Evolutionary conservation across 1,284 basidiomycete genomes (phyloP).

Genomic region (Sanghuangporus weigelae): DNA sequence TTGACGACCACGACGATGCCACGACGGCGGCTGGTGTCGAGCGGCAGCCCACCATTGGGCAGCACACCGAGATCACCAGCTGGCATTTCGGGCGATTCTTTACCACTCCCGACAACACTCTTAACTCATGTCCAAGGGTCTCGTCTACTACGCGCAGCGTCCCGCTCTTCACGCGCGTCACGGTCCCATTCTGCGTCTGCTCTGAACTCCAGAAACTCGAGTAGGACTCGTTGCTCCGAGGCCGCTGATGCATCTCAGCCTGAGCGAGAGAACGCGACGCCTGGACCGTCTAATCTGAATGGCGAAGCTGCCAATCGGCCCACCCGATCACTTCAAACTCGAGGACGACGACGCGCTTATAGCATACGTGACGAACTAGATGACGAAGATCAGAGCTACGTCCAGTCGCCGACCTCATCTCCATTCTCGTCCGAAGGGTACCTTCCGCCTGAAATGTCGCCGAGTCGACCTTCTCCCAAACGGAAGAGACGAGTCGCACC

Average conservation of each 20-base stretch:
- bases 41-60: not conserved
- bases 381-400: not conserved
- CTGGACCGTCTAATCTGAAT: not conserved
- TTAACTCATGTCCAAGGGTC: slow-evolving; percentile 3
- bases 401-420: not conserved
- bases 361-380: slow-evolving; percentile 4
- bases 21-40: not conserved
- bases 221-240: not conserved
- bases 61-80: not conserved
- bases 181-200: not conserved
- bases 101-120: slow-evolving; percentile 12
- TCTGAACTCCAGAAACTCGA: slow-evolving; percentile 7
- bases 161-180: slow-evolving; percentile 7
- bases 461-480: not conserved
- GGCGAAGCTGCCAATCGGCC: not conserved
- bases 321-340: not conserved
- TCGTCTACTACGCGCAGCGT: slow-evolving; percentile 5
- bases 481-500: not conserved
- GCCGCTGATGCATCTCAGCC: not conserved
- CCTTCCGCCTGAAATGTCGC: not conserved
- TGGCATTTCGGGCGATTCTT: not conserved
- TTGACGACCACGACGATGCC: not conserved
- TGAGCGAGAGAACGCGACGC: not conserved
- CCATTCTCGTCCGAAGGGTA: not conserved
- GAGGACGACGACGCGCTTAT: not conserved